These are phyloP conservation scores for Diaporthe eres DNA, from an alignment of 2,329 filamentous ascomycete genomes.

Conservation along the genomic window DNA sequence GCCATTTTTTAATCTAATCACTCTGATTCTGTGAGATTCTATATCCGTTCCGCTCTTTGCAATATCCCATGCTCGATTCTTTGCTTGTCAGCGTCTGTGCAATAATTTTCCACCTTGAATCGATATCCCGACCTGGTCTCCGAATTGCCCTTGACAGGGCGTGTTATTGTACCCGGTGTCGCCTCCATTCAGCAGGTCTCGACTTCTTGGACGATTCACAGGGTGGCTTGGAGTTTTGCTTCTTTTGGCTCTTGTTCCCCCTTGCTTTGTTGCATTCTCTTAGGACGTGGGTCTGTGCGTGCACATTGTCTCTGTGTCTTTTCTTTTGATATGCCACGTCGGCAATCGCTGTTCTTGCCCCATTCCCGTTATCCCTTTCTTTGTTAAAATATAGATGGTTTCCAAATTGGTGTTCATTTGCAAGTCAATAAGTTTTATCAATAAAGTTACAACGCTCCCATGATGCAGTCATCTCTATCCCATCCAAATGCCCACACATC, in stretches of 20 bases:
- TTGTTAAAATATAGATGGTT: too few relatives aligned
- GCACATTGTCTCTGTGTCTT: too few relatives aligned
- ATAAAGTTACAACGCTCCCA: constrained; percentile 13
- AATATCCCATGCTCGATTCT: background rate
- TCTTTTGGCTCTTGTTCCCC: too few relatives aligned
- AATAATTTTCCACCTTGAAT: background rate
- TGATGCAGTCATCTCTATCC: constrained; percentile 19
- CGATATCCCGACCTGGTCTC: background rate
- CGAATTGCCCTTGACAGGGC: background rate
- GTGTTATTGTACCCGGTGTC: background rate
- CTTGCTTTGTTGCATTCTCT: too few relatives aligned
- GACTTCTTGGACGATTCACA: background rate
- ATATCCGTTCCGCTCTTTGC: background rate
- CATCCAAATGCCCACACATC: background rate
- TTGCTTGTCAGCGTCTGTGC: too few relatives aligned
- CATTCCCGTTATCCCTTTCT: too few relatives aligned
- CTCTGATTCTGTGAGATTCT: background rate
- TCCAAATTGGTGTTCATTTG: background rate
- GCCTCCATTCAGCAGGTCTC: background rate
- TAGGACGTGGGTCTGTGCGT: too few relatives aligned
- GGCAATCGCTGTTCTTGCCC: too few relatives aligned
- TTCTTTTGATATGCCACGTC: too few relatives aligned
- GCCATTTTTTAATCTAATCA: background rate
- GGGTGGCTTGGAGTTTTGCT: too few relatives aligned
- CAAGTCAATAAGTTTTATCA: background rate